A percentile compares a stretch with the other conserved stretches of the same genome.
Evolutionary conservation across 345 rosid species (phyloP).

Genomic region (Acer yangbiense): DNA sequence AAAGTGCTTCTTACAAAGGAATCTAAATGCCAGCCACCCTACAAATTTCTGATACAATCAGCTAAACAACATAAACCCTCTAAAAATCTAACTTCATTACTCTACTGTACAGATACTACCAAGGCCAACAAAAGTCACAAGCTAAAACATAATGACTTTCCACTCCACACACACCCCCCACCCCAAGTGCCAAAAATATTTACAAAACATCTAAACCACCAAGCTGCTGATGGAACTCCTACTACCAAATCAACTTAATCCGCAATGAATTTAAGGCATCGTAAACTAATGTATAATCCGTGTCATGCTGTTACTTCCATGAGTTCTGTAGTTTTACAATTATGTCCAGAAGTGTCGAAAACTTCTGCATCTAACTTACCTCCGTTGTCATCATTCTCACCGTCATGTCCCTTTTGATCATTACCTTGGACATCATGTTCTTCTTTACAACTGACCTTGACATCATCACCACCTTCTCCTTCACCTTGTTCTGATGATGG

Average conservation of each 20-base stretch:
- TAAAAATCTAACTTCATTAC: conserved; percentile 45
- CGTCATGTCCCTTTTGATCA: conserved; percentile 25
- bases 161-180: conserved; percentile 19
- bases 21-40: conserved; percentile 20
- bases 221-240: not conserved
- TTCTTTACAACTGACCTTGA: conserved; percentile 28
- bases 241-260: conserved; percentile 23
- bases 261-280: conserved; percentile 22
- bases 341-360: conserved; percentile 37
- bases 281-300: conserved; percentile 20
- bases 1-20: conserved; percentile 11
- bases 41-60: conserved; percentile 22
- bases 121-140: conserved; percentile 42
- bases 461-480: conserved; percentile 33
- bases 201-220: conserved; percentile 34
- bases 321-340: conserved; percentile 36
- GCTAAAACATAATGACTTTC: conserved; percentile 25
- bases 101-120: conserved; percentile 57
- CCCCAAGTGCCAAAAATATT: conserved; percentile 37
- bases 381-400: conserved; percentile 23
- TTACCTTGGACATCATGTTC: conserved; percentile 31
- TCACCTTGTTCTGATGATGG: conserved; percentile 31
- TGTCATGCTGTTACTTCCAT: conserved; percentile 48
- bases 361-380: conserved; percentile 38
- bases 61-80: conserved; percentile 28